Evolutionary conservation across 495 filamentous ascomycete genomes (phyloP).

Genomic region (Neurospora africana): DNA sequence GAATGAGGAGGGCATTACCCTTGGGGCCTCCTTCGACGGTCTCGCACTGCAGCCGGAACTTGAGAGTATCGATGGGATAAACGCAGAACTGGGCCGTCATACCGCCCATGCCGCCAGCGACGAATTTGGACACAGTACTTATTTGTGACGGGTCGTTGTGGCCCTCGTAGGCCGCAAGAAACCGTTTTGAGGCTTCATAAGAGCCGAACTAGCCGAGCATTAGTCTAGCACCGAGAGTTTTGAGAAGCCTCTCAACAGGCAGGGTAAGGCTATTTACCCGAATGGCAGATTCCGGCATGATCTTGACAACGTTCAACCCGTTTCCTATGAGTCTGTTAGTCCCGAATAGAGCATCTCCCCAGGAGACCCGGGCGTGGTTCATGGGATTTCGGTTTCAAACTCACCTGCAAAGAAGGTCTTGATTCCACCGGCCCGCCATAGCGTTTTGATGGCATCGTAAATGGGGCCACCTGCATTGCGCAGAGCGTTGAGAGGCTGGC

Average conservation of each 20-base stretch:
- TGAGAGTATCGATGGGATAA: constrained; percentile 94
- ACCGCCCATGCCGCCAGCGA: constrained; percentile 81
- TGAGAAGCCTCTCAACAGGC: not conserved
- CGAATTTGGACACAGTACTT: constrained; percentile 72
- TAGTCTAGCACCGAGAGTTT: constrained; percentile 9
- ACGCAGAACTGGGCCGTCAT: constrained; percentile 94
- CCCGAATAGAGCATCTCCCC: not conserved
- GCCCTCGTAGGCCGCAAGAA: constrained; percentile 77
- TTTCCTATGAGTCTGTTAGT: constrained; percentile 58
- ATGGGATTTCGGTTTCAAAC: constrained; percentile 10
- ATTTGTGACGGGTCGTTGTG: constrained; percentile 73
- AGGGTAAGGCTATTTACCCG: constrained; percentile 30
- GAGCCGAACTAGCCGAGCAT: constrained; percentile 59
- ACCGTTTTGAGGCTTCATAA: constrained; percentile 88
- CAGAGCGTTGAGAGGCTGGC: constrained; percentile 54
- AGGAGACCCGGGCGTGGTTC: not conserved
- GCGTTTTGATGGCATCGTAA: constrained; percentile 53
- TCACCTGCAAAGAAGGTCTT: constrained; percentile 89
- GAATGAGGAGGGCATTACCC: constrained; percentile 74
- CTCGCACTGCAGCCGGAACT: constrained; percentile 93
- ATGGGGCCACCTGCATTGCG: constrained; percentile 60
- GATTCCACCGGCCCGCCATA: constrained; percentile 84
- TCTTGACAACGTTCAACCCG: constrained; percentile 91
- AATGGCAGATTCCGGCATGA: constrained; percentile 96
- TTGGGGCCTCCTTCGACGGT: constrained; percentile 73